Conservation (phyloP, 331 rosid genomes). For the Quercus tomentella region DNA sequence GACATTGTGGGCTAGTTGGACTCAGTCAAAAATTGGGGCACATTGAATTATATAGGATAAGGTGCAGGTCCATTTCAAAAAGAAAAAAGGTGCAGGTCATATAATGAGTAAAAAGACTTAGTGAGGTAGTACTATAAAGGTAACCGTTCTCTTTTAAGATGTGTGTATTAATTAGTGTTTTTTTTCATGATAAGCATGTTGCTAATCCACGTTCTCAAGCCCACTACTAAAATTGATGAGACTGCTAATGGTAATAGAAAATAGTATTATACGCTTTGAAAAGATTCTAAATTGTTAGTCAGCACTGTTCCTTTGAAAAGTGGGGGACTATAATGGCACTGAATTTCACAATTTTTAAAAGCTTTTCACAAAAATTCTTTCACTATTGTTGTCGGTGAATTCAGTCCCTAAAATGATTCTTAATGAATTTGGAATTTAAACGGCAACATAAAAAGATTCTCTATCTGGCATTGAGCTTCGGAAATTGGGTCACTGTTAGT, state of each 20-base stretch:
- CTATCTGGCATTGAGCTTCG: background rate
- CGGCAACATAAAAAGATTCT: constrained; percentile 2
- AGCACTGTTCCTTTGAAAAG: background rate
- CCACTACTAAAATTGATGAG: no score
- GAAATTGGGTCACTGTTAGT: background rate
- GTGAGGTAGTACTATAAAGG: no score
- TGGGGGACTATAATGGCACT: constrained; percentile 2
- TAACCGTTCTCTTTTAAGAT: no score
- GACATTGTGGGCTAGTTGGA: no score
- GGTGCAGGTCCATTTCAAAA: background rate
- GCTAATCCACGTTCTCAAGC: no score
- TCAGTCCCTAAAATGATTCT: no score
- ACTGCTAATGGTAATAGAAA: no score
- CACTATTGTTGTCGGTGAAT: no score
- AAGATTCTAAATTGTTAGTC: background rate
- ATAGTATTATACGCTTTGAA: no score
- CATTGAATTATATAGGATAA: no score
- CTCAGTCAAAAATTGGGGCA: background rate
- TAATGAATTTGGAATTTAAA: constrained; percentile 1
- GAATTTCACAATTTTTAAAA: constrained; percentile 1
- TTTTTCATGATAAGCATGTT: no score
- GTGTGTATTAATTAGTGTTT: no score
- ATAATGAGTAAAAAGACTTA: background rate
- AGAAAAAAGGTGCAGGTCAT: background rate
- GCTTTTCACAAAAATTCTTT: background rate